Evolutionary conservation across 768 basidiomycete species (phyloP).

Genomic region (Lyophyllum atratum): DNA sequence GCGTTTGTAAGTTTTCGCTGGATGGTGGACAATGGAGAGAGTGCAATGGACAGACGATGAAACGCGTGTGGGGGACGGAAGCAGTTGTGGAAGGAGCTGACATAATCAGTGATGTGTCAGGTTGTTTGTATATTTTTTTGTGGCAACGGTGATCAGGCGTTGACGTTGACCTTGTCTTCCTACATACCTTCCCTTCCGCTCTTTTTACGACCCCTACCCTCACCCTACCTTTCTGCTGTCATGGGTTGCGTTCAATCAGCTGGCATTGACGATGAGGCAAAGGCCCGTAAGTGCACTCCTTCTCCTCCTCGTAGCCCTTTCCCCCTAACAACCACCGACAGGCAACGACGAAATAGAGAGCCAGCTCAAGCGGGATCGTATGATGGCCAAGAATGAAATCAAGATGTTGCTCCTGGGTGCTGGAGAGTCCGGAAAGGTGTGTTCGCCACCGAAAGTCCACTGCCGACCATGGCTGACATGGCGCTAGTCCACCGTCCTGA

Average conservation of each 20-base stretch:
- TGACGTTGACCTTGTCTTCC: constrained; percentile 1
- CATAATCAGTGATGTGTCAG: neutral
- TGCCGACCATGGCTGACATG: neutral
- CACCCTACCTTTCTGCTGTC: constrained; percentile 10
- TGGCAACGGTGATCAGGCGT: constrained; percentile 6
- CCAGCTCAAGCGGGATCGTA: constrained; percentile 86
- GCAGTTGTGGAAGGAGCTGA: neutral
- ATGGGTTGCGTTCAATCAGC: constrained; percentile 81
- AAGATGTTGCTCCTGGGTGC: constrained; percentile 96
- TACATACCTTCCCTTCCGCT: neutral
- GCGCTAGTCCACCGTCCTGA: constrained; percentile 44
- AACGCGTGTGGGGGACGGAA: neutral
- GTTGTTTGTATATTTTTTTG: constrained; percentile 11
- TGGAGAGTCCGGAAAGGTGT: constrained; percentile 93
- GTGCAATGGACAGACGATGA: neutral
- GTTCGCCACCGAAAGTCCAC: constrained; percentile 16
- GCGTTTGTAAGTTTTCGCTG: too few relatives aligned
- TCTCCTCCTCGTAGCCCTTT: neutral
- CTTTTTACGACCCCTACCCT: neutral
- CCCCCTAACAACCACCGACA: constrained; percentile 25
- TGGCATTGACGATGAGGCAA: constrained; percentile 76
- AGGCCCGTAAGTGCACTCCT: constrained; percentile 63
- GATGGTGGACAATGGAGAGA: neutral
- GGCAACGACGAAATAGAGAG: constrained; percentile 94
- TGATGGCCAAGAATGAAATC: constrained; percentile 91